Evolutionary conservation across 1,284 basidiomycete species (phyloP).

Genomic region (Malassezia psittaci): DNA sequence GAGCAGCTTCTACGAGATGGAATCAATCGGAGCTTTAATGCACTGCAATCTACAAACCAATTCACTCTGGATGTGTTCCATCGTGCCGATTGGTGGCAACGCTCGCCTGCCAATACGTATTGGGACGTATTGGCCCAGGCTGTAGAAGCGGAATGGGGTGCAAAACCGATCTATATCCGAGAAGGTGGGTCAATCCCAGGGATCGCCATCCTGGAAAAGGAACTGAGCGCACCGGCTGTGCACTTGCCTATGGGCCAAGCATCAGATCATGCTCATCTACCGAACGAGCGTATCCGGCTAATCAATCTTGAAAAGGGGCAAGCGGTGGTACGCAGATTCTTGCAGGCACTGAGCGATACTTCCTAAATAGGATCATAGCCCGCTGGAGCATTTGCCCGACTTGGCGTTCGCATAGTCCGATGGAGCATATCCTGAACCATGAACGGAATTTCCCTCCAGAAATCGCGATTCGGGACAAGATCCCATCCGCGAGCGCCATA

Average conservation of each 20-base stretch:
- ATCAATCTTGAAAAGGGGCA: conserved; percentile 55
- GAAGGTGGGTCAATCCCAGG: conserved; percentile 76
- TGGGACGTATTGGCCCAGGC: conserved; percentile 72
- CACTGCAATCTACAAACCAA: conserved; percentile 48
- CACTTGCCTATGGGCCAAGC: conserved; percentile 69
- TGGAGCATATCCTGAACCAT: conserved; percentile 23
- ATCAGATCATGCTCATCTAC: conserved; percentile 74
- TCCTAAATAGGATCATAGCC: conserved; percentile 16
- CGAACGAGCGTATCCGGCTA: conserved; percentile 70
- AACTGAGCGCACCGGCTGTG: conserved; percentile 62
- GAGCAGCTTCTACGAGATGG: conserved; percentile 57
- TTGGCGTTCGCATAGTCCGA: conserved; percentile 22
- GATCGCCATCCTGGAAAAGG: conserved; percentile 81
- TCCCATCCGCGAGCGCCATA: conserved; percentile 41
- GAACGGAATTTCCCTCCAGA: conserved; percentile 37
- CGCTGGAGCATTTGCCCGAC: conserved; percentile 13
- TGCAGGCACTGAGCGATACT: conserved; percentile 5
- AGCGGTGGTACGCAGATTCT: conserved; percentile 18
- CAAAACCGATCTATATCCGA: conserved; percentile 58
- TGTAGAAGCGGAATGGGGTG: conserved; percentile 72
- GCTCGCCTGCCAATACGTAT: conserved; percentile 68
- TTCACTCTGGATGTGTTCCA: conserved; percentile 58
- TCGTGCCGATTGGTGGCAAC: conserved; percentile 91
- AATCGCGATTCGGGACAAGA: conserved; percentile 33
- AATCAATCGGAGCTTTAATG: conserved; percentile 58